Base-by-base conservation (phyloP, 75 land plant genomes). In the Chamaecyparis obtusa region DNA sequence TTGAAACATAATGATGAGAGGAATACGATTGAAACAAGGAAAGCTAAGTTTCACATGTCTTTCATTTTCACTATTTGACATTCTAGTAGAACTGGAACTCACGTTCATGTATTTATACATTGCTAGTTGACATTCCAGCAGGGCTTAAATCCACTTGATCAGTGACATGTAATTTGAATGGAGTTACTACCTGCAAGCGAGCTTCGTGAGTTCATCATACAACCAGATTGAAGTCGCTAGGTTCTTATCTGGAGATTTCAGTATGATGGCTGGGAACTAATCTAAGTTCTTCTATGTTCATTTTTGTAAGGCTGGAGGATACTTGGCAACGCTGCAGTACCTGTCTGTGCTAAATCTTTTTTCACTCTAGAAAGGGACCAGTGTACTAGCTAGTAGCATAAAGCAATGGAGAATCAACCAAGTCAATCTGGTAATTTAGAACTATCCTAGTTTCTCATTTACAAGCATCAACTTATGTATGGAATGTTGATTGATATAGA, bases 341-440 rank as follows among this genome's bases (percentile, higher is more conserved):
- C 48, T 44, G 44, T 41, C n/a, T 6, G 32, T 43, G 9, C 13
- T 44, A 24, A 11, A 80, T 44, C 41, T 80, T n/a, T 43, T 44
- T 24, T 44, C 44, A 27, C 41, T 39, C 41, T 39, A 1, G 41
- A 39, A 39, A 39, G 2, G 41, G 41, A 39, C 41, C 41, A 39
- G 41, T 39, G 41, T 39, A 1, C 41, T 39, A 39, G 27, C 32
- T 17, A 80, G 27, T 44, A 43, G 82, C 44, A 10, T 44, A 80
- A 44, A 80, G 44, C 83, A 24, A 80, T 80, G 83, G 83, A 44
- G 51, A 80, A 80, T n/a, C 44, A 43, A n/a, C 83, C 83, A 43
- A 80, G 30, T 43, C 83, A 80, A 43, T 17, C 14, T 80, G 83
- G 83, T 80, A 80, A 30, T 24, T 27, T 44, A 10, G 46, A 80